These are phyloP conservation scores for Tuber calosporum DNA, from an alignment of 495 filamentous ascomycete genomes.

Conservation along the genomic window DNA sequence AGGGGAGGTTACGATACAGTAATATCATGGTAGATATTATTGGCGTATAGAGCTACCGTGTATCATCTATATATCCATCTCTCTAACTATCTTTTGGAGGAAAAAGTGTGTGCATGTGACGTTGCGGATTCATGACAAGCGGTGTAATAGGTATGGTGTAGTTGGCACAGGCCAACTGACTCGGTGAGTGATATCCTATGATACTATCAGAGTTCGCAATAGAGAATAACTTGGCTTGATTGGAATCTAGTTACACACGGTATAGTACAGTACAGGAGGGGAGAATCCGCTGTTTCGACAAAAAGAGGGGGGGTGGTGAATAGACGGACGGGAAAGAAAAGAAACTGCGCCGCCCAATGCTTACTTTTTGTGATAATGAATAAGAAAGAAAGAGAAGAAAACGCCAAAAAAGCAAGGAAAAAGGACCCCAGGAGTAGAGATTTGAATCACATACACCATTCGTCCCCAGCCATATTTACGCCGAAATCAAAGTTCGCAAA, in stretches of 20 bases:
- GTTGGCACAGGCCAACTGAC: background rate
- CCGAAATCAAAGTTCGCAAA: background rate
- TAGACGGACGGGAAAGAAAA: background rate
- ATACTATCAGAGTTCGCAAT: background rate
- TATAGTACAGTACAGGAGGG: background rate
- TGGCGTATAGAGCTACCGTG: background rate
- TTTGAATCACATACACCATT: background rate
- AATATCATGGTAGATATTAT: background rate
- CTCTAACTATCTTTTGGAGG: background rate
- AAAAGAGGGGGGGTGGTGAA: background rate
- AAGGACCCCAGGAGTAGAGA: background rate
- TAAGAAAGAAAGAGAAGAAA: background rate
- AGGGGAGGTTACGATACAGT: background rate
- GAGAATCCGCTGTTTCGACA: background rate
- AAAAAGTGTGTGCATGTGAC: background rate
- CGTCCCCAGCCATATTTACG: background rate
- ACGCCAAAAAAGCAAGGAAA: background rate
- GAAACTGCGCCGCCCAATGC: background rate
- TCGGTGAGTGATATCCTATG: background rate
- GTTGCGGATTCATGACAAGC: background rate
- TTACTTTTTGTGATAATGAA: background rate
- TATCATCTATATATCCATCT: background rate
- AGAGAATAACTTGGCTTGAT: background rate
- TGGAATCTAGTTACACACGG: background rate
- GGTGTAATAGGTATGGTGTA: background rate